phyloP scores from a whole-genome alignment of 2,329 filamentous ascomycete genomes.

The Zelopaecilomyces penicillatus region DNA sequence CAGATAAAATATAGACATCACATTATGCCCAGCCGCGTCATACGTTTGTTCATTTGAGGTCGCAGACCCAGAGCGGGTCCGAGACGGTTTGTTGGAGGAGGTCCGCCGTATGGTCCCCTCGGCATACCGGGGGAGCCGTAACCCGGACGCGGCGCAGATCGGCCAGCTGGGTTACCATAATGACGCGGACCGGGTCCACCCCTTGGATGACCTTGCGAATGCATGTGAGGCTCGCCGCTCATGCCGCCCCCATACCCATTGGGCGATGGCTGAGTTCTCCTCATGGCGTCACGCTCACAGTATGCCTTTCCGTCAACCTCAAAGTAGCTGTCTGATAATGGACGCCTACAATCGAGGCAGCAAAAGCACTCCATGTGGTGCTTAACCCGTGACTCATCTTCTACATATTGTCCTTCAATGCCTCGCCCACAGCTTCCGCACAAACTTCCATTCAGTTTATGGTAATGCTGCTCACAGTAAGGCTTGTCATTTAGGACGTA shows the following conservation, averaged over 20 bases:
- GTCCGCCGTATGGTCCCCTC: slow-evolving; percentile 10
- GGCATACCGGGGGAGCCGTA: slow-evolving; percentile 6
- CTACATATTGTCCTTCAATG: slow-evolving; percentile 89
- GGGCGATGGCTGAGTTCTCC: slow-evolving; percentile 32
- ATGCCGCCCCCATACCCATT: neutral
- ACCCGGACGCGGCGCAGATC: slow-evolving; percentile 11
- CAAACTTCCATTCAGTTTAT: slow-evolving; percentile 79
- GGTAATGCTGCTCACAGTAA: slow-evolving; percentile 89
- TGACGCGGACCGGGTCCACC: slow-evolving; percentile 12
- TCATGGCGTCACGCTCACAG: slow-evolving; percentile 79
- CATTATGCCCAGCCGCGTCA: slow-evolving; percentile 53
- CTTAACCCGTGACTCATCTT: slow-evolving; percentile 69
- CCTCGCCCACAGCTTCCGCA: slow-evolving; percentile 73
- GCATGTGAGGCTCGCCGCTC: too few relatives aligned
- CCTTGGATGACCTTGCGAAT: neutral
- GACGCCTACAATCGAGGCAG: slow-evolving; percentile 67
- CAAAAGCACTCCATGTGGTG: slow-evolving; percentile 84
- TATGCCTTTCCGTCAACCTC: slow-evolving; percentile 73
- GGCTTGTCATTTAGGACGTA: slow-evolving; percentile 84
- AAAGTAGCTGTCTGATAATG: slow-evolving; percentile 79
- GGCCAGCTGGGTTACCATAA: slow-evolving; percentile 7
- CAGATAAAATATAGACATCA: slow-evolving; percentile 15
- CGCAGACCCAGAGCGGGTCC: slow-evolving; percentile 11
- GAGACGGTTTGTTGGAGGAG: slow-evolving; percentile 5
- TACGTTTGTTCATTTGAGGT: slow-evolving; percentile 53